Evolutionary conservation across 2,329 filamentous ascomycete species (phyloP).

Genomic region (Ophiosphaerella narmari): DNA sequence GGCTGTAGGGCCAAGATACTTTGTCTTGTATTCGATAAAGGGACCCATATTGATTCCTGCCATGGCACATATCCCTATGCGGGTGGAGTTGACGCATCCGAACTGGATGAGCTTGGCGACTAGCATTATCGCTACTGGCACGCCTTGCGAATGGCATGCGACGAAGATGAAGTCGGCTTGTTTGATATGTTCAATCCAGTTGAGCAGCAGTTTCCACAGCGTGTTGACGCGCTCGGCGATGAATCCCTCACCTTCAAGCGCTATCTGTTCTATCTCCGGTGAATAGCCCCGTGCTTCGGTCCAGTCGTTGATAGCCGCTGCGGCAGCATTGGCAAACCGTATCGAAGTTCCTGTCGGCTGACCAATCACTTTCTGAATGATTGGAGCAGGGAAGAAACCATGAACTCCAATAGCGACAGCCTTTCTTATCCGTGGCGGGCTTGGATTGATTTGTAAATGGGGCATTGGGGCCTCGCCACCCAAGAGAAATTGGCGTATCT

Average conservation of each 20-base stretch:
- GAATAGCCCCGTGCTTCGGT: slow-evolving; percentile 68
- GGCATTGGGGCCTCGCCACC: slow-evolving; percentile 61
- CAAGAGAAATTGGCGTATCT: slow-evolving; percentile 47
- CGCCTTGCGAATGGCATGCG: slow-evolving; percentile 95
- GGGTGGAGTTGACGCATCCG: slow-evolving; percentile 72
- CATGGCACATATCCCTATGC: slow-evolving; percentile 84
- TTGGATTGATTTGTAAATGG: slow-evolving; percentile 72
- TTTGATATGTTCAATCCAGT: slow-evolving; percentile 91
- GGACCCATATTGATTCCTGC: slow-evolving; percentile 93
- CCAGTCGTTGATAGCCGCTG: slow-evolving; percentile 83
- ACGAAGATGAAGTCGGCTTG: slow-evolving; percentile 86
- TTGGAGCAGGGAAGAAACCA: slow-evolving; percentile 85
- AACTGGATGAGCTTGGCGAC: slow-evolving; percentile 91
- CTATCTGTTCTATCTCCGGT: slow-evolving; percentile 90
- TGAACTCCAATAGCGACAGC: slow-evolving; percentile 94
- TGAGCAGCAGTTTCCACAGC: slow-evolving; percentile 90
- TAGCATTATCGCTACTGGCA: slow-evolving; percentile 90
- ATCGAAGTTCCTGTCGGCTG: slow-evolving; percentile 96
- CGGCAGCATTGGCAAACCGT: slow-evolving; percentile 86
- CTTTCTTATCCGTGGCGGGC: slow-evolving; percentile 74
- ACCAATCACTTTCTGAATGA: slow-evolving; percentile 87
- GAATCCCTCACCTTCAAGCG: slow-evolving; percentile 91
- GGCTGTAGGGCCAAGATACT: slow-evolving; percentile 87
- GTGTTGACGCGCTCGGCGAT: slow-evolving; percentile 88
- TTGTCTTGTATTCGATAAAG: slow-evolving; percentile 88